Percentiles rank a stretch among this genome's conserved stretches.
phyloP scores from a whole-genome alignment of 2,329 filamentous ascomycete species.

The Aspergillus transmontanensis region DNA sequence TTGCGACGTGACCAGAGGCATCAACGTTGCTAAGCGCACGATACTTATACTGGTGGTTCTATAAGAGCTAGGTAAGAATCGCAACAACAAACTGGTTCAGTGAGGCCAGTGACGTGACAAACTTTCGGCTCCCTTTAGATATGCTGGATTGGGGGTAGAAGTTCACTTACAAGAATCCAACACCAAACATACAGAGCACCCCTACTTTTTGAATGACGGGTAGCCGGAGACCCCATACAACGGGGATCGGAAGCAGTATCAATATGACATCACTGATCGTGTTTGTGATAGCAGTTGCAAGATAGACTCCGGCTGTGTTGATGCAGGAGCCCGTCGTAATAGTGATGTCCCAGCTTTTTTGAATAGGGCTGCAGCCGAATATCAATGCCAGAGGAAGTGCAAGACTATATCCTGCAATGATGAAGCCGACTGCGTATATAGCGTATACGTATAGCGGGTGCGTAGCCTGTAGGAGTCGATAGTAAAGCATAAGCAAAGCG shows the following conservation, averaged over 20 bases:
- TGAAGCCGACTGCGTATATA: slow-evolving; percentile 4
- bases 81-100: neutral
- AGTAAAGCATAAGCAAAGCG: slow-evolving; percentile 24
- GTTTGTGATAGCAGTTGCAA: slow-evolving; percentile 26
- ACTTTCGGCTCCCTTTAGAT: neutral
- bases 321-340: slow-evolving; percentile 21
- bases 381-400: slow-evolving; percentile 13
- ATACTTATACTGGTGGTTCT: slow-evolving; percentile 28
- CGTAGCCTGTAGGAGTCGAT: slow-evolving; percentile 13
- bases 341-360: slow-evolving; percentile 22
- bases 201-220: slow-evolving; percentile 20
- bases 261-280: slow-evolving; percentile 26
- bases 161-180: slow-evolving; percentile 21
- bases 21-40: slow-evolving; percentile 25
- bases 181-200: slow-evolving; percentile 19
- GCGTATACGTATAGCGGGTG: slow-evolving; percentile 9
- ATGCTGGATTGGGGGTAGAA: neutral
- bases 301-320: slow-evolving; percentile 18
- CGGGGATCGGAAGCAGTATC: slow-evolving; percentile 23
- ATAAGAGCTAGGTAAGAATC: neutral
- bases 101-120: no score
- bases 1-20: slow-evolving; percentile 20
- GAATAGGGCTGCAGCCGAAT: slow-evolving; percentile 25
- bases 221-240: slow-evolving; percentile 19
- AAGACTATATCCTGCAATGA: slow-evolving; percentile 9